phyloP scores from a whole-genome alignment of 768 basidiomycete species.

The Tylopilus rubrobrunneus region DNA sequence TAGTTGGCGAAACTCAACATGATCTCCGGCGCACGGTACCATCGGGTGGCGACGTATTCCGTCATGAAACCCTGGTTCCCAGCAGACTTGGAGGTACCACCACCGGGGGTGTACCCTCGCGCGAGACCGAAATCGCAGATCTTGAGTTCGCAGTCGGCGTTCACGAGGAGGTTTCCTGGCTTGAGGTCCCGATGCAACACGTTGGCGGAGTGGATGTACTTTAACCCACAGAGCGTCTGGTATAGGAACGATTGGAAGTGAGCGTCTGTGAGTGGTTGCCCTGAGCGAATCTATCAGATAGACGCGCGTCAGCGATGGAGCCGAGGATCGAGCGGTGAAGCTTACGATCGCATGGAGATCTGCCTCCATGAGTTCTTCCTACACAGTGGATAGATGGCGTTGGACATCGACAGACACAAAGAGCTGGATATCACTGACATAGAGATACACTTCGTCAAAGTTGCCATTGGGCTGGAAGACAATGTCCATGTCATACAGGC shows the following conservation, averaged over 20 bases:
- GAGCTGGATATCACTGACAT: slow-evolving; percentile 45
- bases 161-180: slow-evolving; percentile 92
- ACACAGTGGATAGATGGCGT: slow-evolving; percentile 10
- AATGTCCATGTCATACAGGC: slow-evolving; percentile 97
- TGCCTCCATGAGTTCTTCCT: slow-evolving; percentile 99
- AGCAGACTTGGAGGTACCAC: slow-evolving; percentile 66
- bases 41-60: slow-evolving; percentile 97
- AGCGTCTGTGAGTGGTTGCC: slow-evolving; percentile 84
- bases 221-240: slow-evolving; percentile 95
- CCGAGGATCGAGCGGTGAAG: neutral
- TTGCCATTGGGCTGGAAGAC: slow-evolving; percentile 88
- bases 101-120: slow-evolving; percentile 85
- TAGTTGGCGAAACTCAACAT: slow-evolving; percentile 98
- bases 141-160: slow-evolving; percentile 97
- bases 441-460: slow-evolving; percentile 96
- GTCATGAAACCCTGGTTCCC: slow-evolving; percentile 98
- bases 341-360: slow-evolving; percentile 97
- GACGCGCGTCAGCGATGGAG: slow-evolving; percentile 2
- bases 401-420: neutral
- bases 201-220: slow-evolving; percentile 97
- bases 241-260: slow-evolving; percentile 97
- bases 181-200: slow-evolving; percentile 97
- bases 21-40: slow-evolving; percentile 99
- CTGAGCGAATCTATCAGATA: slow-evolving; percentile 81
- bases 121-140: slow-evolving; percentile 99